Base-by-base conservation (phyloP, 306 rosid species). In the Calophaca sinica region DNA sequence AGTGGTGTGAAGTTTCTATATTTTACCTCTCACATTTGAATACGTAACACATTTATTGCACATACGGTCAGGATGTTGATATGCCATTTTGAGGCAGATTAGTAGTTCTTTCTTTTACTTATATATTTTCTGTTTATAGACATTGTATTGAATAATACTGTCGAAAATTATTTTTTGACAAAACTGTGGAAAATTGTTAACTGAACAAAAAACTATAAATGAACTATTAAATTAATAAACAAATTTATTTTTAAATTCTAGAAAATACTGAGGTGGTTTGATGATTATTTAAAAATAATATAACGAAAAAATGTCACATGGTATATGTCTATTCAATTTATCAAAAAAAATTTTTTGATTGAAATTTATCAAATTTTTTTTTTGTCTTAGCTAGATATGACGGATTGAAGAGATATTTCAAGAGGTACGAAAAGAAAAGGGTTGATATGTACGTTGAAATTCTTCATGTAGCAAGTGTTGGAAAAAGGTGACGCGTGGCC, bases 401-500 rank as follows among this genome's bases (percentile, higher is more conserved):
- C 9, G 2, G 42, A 5, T 10, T 36, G 58, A 31, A 68, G 73
- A 75, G 86, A 81, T 45, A 81, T 45, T 42, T 14, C 9, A 52
- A 64, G 50, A 65, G 70, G 62, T 62, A 29, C 4, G 38, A 35
- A 6, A 50, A 69, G 72, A 74, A 35, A 52, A 35, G 66, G 12
- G 42, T 10, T 65, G 15, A 1, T 20, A 20, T 20, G 26, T 20
- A 41, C 26, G 41, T 28, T 20, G 74, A 72, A 72, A 38, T 69
- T 60, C 51, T 33, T 9, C 35, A 52, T n/a, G 49, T 11, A 49
- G 51, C 61, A 15, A 42, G 79, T 50, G 83, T 32, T 2, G 78
- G 7, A 55, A 48, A 70, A 72, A 31, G 62, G 54, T 8, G 75
- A 89, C 89, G 44, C 86, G 86, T 78, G 77, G 65, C 66, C 41